phyloP scores from a whole-genome alignment of 768 basidiomycete species.

The Fomitopsis pulvina region DNA sequence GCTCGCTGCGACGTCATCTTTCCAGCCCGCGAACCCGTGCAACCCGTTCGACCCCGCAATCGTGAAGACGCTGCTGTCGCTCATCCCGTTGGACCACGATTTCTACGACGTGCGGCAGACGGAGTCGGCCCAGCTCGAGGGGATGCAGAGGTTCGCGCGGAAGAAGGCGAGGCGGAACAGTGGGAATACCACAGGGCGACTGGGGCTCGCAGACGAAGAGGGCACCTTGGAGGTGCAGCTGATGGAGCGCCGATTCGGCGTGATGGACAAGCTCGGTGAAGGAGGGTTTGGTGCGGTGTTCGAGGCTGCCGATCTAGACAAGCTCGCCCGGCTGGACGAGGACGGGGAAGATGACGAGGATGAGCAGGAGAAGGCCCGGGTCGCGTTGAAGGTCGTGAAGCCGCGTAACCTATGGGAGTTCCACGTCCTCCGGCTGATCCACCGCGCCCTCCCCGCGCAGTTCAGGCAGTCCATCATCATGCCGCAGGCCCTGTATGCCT shows the following conservation, averaged over 20 bases:
- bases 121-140: slow-evolving; percentile 54
- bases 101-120: slow-evolving; percentile 53
- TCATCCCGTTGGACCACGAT: slow-evolving; percentile 50
- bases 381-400: slow-evolving; percentile 89
- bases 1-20: slow-evolving; percentile 51
- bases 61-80: slow-evolving; percentile 55
- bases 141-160: slow-evolving; percentile 67
- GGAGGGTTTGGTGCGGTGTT: slow-evolving; percentile 98
- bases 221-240: slow-evolving; percentile 50
- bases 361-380: slow-evolving; percentile 45
- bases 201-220: slow-evolving; percentile 28
- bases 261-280: slow-evolving; percentile 88
- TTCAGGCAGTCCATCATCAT: slow-evolving; percentile 65
- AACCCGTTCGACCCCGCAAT: slow-evolving; percentile 73
- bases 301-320: slow-evolving; percentile 51
- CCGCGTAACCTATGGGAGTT: slow-evolving; percentile 93
- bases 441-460: slow-evolving; percentile 52
- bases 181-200: slow-evolving; percentile 22
- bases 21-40: slow-evolving; percentile 81
- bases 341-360: slow-evolving; percentile 43
- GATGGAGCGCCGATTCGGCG: slow-evolving; percentile 57
- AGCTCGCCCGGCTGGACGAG: slow-evolving; percentile 32
- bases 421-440: slow-evolving; percentile 73
- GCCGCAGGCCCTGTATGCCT: slow-evolving; percentile 78
- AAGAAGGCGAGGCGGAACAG: slow-evolving; percentile 28